Evolutionary conservation across 202 grass and related monocot species (phyloP), one percentile per base, ranked within the genome.

Genomic region (Sporobolus alterniflorus): DNA sequence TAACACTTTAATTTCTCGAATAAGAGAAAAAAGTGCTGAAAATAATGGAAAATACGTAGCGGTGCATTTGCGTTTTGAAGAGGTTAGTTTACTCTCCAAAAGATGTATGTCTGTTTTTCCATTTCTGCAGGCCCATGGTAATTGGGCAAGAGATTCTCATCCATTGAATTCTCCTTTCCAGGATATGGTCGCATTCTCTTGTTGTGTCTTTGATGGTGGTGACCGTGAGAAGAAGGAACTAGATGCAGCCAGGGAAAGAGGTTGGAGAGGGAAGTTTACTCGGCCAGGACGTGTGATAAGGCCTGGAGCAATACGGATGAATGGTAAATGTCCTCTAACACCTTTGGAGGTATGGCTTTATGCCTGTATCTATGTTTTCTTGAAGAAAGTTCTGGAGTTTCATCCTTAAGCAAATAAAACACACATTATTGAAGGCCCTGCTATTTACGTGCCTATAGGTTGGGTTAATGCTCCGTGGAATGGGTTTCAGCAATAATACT

Each of bases 181-280:
- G 96, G 96, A 99, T 94, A 99, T 99, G 96, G 93, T 99, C 74
- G 93, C 96, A 5, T 99, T 99, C 86, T 99, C 96, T 56, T 96
- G 96, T 56, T 99, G 93, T 82, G 81, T 96, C 73, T 96, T 94
- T 88, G 89, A 99, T 32, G 91, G 93, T 41, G 96, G 89, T 56
- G 86, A 92, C 32, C 76, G 86, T 33, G 96, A 99, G 71, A 99
- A 85, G 69, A 83, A 88, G 62, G 96, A 99, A 41, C 81, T 99
- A 88, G 92, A 90, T 42, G 89, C 82, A 71, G 96, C 93, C 71
- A 96, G 96, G 86, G 96, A 99, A 90, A 96, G 64, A 80, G 96
- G 93, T 33, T 94, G 96, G 93, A 90, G 87, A 82, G 96, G 96
- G 68, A 99, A 99, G 69, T 99, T 99, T 81, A 99, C 96, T 67